Evolutionary conservation across 225 moss, liverwort and hornwort species (phyloP), one percentile per base, ranked within the genome.

Genomic region (Sphagnum tenellum): DNA sequence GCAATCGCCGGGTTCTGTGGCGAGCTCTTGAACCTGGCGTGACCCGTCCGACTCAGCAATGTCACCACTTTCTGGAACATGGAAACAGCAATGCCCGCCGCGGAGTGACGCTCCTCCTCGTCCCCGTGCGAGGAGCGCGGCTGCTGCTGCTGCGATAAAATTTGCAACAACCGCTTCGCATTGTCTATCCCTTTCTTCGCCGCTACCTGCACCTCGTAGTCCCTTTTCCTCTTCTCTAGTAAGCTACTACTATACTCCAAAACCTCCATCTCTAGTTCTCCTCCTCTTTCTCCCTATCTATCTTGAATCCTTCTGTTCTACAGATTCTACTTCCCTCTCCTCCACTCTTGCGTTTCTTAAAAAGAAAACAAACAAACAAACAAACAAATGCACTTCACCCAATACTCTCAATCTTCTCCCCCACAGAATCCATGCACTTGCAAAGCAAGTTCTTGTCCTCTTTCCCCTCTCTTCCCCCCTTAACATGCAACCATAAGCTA

Each of bases 61-160:
- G 88, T 75, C 12, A 84, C 81, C 2, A 80, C 81, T 69, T 84
- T 88, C 77, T 88, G 84, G 47, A 82, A 84, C 76, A 78, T 88
- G 48, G 88, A 81, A 8, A 85, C 76, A 46, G 77, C 84, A 4
- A 79, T 79, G 11, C 77, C 84, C 7, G 77, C 79, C 29, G 29
- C 29, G 29, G 29, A 29, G 29, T 29, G 2, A 74, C 79, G 62
- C 5, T 84, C 81, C 8, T 76, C 46, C 13, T 71, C 71, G n/a
- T 65, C 45, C 12, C 12, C 9, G 47, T 65, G 71, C 5, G 7
- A n/a, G 50, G 29, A 29, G 29, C 29, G 29, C 29, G 29, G 29
- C 29, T 29, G 29, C 29, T 29, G 29, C 29, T 29, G 29, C 29
- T 29, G 60, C n/a, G 74, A 50, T 49, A 69, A 59, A 46, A 69